phyloP scores from a whole-genome alignment of 805 yeast species.

The Wickerhamomyces bisporus region DNA sequence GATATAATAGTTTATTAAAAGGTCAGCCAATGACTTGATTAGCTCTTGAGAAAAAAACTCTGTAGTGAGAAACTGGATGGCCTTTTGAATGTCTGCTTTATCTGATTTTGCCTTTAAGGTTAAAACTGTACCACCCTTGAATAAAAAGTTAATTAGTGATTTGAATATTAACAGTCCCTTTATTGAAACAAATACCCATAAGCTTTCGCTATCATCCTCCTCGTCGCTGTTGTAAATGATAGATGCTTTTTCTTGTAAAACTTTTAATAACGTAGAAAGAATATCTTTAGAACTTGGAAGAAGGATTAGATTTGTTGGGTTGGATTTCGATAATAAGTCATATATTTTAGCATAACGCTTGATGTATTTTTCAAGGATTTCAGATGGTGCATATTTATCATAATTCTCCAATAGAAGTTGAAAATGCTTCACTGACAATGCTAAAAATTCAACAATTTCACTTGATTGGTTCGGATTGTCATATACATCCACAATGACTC shows the following conservation, averaged over 20 bases:
- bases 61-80: constrained; percentile 46
- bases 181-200: constrained; percentile 74
- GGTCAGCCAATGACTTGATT: constrained; percentile 54
- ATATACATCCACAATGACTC: constrained; percentile 72
- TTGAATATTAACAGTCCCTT: constrained; percentile 62
- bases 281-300: constrained; percentile 60
- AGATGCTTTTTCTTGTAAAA: constrained; percentile 62
- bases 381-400: constrained; percentile 37
- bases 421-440: constrained; percentile 51
- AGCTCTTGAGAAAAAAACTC: constrained; percentile 56
- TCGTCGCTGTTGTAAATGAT: constrained; percentile 49
- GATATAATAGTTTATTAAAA: constrained; percentile 69
- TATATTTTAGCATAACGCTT: constrained; percentile 74
- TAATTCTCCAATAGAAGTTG: constrained; percentile 49
- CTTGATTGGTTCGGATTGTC: constrained; percentile 61
- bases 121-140: constrained; percentile 62
- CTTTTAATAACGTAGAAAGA: constrained; percentile 51
- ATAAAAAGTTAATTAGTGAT: constrained; percentile 53
- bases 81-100: constrained; percentile 54
- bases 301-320: constrained; percentile 67
- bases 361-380: constrained; percentile 59
- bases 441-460: constrained; percentile 57
- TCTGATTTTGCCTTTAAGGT: constrained; percentile 58
- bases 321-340: constrained; percentile 48
- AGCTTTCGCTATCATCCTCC: constrained; percentile 45